Base-by-base conservation (phyloP, 2,329 filamentous ascomycete genomes). In the Cryoendolithus antarcticus region DNA sequence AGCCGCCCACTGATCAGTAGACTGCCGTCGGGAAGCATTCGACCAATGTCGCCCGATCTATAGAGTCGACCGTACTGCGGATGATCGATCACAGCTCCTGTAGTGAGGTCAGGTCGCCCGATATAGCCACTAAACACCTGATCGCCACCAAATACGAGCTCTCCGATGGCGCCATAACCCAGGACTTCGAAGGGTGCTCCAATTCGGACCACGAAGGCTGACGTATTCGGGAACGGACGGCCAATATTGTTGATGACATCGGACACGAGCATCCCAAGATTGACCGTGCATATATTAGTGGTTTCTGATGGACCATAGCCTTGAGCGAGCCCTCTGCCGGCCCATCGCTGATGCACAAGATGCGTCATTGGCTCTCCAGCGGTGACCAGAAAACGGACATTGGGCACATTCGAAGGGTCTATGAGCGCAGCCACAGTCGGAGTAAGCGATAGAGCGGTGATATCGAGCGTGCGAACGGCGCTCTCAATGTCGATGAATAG, bases 301-400 rank as follows among this genome's bases (percentile, higher is more conserved):
- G 82, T 86, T 58, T 93, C 86, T 1, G 82, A 85, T 0, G 86
- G 84, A 0, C 85, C 85, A 46, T 93, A 93, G 0, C 78, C 86
- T 64, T 91, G 81, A 56, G 78, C 86, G 0, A 94, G 65, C 9
- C 77, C 71, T 30, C 64, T 68, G 0, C 69, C 69, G 19, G 70
- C 70, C 88, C 88, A 94, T 28, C 68, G 68, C 1, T 71, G 64
- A 31, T 80, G 74, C 0, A 93, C 82, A 28, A 74, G 72, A 29
- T 77, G 72, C 0, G 81, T 88, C 61, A 94, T 70, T 0, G 80
- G 74, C 58, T 94, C 86, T 3, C 86, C 86, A 1, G 84, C 81
- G 1, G 82, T 86, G 9, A 91, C 80, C 2, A 94, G 64, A 46
- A 91, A 84, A 32, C 77, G 62, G 0, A 93, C 82, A 1, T 57